Evolutionary conservation across 352 stramenopile species (phyloP), one percentile per base, ranked within the genome.

Genomic region (Thraustochytrium sp.): DNA sequence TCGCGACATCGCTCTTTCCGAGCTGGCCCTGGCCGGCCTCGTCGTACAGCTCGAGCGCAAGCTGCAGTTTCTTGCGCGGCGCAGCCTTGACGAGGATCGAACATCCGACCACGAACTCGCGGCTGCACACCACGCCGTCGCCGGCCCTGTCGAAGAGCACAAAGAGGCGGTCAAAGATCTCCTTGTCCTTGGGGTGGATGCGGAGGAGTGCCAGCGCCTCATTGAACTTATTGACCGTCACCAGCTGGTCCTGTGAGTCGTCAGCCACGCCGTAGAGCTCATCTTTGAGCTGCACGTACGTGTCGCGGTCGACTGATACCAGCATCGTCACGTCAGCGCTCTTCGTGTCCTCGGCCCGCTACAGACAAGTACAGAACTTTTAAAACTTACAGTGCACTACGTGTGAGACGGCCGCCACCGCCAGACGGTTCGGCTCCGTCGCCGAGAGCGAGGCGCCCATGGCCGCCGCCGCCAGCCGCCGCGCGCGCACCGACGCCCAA

Each of bases 351-450:
- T 53, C 59, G 59, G 23, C 21, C 13, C 23, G 31, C 34, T 53
- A 54, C 34, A 23, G 23, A 53, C 21, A 23, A 16, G 16, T 68
- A 54, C 23, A 54, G 16, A 68, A 23, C 48, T 23, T 23, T 23
- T 53, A 68, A n/a, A 68, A 77, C 65, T 1, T 77, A 77, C 65
- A 62, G 65, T 77, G 65, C n/a, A 77, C 65, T 36, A 77, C 65
- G 36, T 77, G 65, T 36, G 65, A 77, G 26, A 77, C 64, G 29
- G 65, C 65, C n/a, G 65, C 65, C 23, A 77, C 49, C 23, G 65
- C 65, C 8, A 77, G 46, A 8, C 49, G 29, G 65, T 77, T 77
- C 16, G 65, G 65, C 65, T 77, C 65, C 31, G 65, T 77, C 2
- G 49, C 65, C 34, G 42, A 62, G 11, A 77, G 42, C 46, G 49